Percentiles rank a stretch among this genome's conserved stretches.
phyloP scores from a whole-genome alignment of 2,329 filamentous ascomycete genomes.

The Madurella fahalii region DNA sequence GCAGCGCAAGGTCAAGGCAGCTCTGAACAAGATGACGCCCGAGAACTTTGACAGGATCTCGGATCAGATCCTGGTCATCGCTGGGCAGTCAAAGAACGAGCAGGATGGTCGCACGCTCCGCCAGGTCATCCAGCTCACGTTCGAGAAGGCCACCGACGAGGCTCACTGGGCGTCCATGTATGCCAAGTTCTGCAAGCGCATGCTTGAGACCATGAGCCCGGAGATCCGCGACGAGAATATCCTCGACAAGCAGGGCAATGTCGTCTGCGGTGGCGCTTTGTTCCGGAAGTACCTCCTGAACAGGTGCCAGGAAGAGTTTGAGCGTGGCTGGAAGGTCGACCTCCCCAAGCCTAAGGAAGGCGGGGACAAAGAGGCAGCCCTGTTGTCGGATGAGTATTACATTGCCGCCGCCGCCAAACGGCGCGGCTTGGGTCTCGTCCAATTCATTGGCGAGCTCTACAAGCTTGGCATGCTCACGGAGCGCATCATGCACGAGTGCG shows the following conservation, averaged over 20 bases:
- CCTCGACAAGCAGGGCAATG: conserved; percentile 79
- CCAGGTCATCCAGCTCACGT: conserved; percentile 97
- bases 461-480: conserved; percentile 98
- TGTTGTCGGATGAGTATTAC: conserved; percentile 97
- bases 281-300: conserved; percentile 99
- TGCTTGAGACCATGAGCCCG: conserved; percentile 91
- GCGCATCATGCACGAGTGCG: conserved; percentile 99
- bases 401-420: conserved; percentile 89
- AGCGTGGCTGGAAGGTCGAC: conserved; percentile 93
- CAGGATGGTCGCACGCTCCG: conserved; percentile 88
- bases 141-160: conserved; percentile 98
- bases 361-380: conserved; percentile 63
- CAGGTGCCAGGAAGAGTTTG: conserved; percentile 97
- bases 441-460: conserved; percentile 99
- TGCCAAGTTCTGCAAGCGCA: conserved; percentile 95
- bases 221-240: conserved; percentile 96
- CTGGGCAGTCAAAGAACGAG: conserved; percentile 93
- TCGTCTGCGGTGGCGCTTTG: conserved; percentile 85
- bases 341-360: conserved; percentile 72
- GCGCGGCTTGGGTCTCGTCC: conserved; percentile 92
- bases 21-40: conserved; percentile 99
- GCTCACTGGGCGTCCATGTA: conserved; percentile 99
- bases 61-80: conserved; percentile 87
- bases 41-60: conserved; percentile 98
- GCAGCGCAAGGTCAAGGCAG: conserved; percentile 97